Base-by-base conservation (phyloP, 129 eudicot species). In the Flaveria trinervia region DNA sequence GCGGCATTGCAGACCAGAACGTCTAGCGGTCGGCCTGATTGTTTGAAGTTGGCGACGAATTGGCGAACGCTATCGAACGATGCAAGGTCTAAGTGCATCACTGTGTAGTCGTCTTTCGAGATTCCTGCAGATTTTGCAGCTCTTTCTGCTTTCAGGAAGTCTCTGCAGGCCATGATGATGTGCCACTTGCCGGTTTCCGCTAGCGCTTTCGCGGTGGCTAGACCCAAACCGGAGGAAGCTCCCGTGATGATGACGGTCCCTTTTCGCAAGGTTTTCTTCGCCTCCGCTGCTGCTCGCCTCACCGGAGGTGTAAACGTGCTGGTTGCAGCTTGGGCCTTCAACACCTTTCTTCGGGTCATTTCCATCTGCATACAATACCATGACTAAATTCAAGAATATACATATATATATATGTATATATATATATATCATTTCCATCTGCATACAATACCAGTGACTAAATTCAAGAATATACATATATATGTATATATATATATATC, bases 1-100 rank as follows among this genome's bases (percentile, higher is more conserved):
- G 98, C 98, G 9, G 98, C 98, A 72, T 92, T 92, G 84, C 96
- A 90, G 15, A 90, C 96, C 51, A 92, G 49, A 12, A 90, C 96
- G 68, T 92, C 94, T 14, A 92, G 90, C 5, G 92, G 90, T 26
- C 87, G 60, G 9, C 84, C 92, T 0, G 90, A 90, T 39, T 77
- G 77, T 82, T 86, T 86, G 81, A 92, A 90, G 67, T 80, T 92
- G 9, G 82, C 84, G 9, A 88, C 96, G 76, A 92, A 92, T 30
- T 92, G 98, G 15, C 90, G 85, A 11, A 92, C 98, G 59, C 98
- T 92, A 18, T 90, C 96, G 4, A 92, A 78, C 0, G 98, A 90
- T 5, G 98, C 87, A 11, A 92, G 90, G 80, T 92, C 98, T 54
- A 92, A 65, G 50, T 92, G 98, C 94, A 92, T 90, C 10, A 88